A percentile compares a stretch with the other conserved stretches of the same genome.
Evolutionary conservation across 164 flowering plant genomes (phyloP).

Genomic region (Stephania japonica): DNA sequence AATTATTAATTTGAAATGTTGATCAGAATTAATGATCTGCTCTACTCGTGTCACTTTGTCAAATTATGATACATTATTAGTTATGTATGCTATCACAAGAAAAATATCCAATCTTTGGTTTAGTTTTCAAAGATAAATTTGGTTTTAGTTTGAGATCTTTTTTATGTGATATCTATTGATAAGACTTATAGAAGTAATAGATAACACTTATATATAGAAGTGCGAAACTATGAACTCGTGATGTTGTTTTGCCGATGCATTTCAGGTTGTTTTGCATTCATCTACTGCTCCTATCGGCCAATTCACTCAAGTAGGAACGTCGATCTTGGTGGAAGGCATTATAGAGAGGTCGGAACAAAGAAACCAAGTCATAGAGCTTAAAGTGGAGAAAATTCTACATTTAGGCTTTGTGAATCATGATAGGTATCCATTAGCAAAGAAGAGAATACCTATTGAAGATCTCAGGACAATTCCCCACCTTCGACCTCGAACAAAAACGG

Average conservation of each 20-base stretch:
- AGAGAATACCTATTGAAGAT: constrained; percentile 45
- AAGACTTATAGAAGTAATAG: background rate
- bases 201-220: too few species aligned
- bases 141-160: background rate
- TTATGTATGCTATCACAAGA: background rate
- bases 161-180: background rate
- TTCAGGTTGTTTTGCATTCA: constrained; percentile 66
- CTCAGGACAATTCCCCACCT: constrained; percentile 57
- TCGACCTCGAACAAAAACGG: constrained; percentile 79
- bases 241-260: background rate
- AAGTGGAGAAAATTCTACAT: constrained; percentile 63
- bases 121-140: background rate
- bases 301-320: constrained; percentile 63
- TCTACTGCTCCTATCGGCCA: constrained; percentile 35
- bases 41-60: background rate
- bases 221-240: background rate
- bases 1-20: background rate
- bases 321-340: constrained; percentile 70
- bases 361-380: constrained; percentile 56
- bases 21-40: background rate
- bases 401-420: constrained; percentile 57
- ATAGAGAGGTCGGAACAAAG: constrained; percentile 32
- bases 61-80: background rate
- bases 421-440: constrained; percentile 64
- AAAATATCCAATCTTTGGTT: background rate